Base-by-base conservation (phyloP, 352 stramenopile genomes). In the Phytophthora brassicae region DNA sequence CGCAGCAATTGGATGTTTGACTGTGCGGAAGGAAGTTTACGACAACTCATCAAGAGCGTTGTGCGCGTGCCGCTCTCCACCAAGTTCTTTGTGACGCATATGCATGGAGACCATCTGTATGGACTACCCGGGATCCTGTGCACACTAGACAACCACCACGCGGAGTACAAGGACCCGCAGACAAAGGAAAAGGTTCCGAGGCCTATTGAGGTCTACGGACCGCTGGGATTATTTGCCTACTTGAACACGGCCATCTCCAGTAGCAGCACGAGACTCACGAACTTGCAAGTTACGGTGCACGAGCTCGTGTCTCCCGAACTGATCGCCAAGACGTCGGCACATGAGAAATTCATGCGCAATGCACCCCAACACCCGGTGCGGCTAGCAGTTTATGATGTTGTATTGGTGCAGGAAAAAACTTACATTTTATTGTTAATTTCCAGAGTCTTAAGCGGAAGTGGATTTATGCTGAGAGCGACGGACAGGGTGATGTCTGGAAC, bases 1-100 rank as follows among this genome's bases (percentile, higher is more conserved):
- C 84, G 86, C 41, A 74, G 70, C 31, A 94, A 88, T 54, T 96
- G 86, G 85, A 90, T 96, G 75, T 94, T 96, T 50, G 88, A 96
- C 70, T 95, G 86, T 36, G 88, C 82, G 0, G 88, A 96, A 46
- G 87, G 84, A 16, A 91, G 81, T 51, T 57, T 92, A 41, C 70
- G 81, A 4, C 86, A 96, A 56, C 68, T 96, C 22, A 92, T 95
- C 66, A 87, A 88, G 57, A 92, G 77, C 53, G 74, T 75, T 8
- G 77, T 93, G 17, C 78, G 81, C 4, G 83, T 90, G 55, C 76
- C 85, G 16, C 71, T 84, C 13, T 90, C 81, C 5, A 89, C 85
- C 63, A 88, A 88, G 64, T 94, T 96, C 64, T 96, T 96, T 50
- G 61, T 96, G 28, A 80, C 85, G 36, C 88, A 96, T 60, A 28